Conservation (phyloP, 2,329 filamentous ascomycete genomes). For the Trematosphaeria pertusa region DNA sequence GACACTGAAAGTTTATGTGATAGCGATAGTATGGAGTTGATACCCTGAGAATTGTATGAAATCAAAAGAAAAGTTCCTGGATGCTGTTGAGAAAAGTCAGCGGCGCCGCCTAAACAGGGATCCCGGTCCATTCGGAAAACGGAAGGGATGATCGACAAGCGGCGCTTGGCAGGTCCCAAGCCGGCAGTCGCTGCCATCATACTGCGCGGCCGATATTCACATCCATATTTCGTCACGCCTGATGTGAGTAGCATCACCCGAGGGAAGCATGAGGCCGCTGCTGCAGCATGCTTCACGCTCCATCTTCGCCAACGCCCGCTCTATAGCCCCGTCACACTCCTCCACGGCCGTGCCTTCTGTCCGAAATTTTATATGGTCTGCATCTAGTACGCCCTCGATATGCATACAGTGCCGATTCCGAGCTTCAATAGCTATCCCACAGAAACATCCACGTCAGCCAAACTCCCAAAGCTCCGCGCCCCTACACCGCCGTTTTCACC, state of each 20-base stretch:
- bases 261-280: conserved; percentile 48
- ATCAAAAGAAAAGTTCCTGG: conserved; percentile 7
- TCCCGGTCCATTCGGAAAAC: conserved; percentile 24
- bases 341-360: conserved; percentile 10
- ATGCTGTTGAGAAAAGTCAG: conserved; percentile 17
- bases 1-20: conserved; percentile 1
- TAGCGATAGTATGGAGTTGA: not conserved
- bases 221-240: conserved; percentile 14
- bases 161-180: conserved; percentile 33
- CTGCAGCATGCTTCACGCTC: conserved; percentile 50
- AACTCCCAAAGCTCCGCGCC: not conserved
- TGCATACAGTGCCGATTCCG: conserved; percentile 42
- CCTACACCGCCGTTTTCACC: conserved; percentile 19
- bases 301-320: conserved; percentile 26
- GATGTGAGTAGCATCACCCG: conserved; percentile 31
- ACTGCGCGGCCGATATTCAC: conserved; percentile 5
- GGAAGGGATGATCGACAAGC: conserved; percentile 6
- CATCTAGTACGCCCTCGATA: conserved; percentile 24
- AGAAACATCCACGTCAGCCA: conserved; percentile 12
- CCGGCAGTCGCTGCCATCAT: conserved; percentile 27
- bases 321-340: conserved; percentile 16
- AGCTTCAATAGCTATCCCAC: conserved; percentile 21
- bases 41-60: not conserved
- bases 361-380: conserved; percentile 11
- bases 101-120: conserved; percentile 24